Evolutionary conservation across 2,329 filamentous ascomycete species (phyloP), one percentile per base, ranked within the genome.

Genomic region (Amylocarpus encephaloides): DNA sequence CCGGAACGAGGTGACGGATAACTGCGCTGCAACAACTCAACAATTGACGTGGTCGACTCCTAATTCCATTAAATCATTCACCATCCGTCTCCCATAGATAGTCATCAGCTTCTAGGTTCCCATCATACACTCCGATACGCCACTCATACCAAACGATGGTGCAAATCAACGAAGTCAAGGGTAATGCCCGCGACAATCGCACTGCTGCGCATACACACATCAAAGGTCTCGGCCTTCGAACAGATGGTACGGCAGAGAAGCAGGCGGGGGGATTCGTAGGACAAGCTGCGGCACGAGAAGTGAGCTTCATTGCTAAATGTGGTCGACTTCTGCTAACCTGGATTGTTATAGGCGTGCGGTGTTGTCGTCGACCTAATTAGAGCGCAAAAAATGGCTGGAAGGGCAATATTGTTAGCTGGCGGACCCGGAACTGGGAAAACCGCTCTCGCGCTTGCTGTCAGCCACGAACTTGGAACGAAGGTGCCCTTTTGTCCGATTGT

Each of bases 401-500:
- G 93, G 62, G 93, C 92, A 53, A 90, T 98, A 46, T 72, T 98
- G 61, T 81, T 98, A 47, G 92, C 93, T 44, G 93, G 93, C 63
- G 93, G 93, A 6, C 93, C 93, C 29, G 93, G 91, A 54, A 97
- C 93, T 1, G 93, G 93, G 69, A 98, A 98, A 77, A 98, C 93
- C 26, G 93, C 93, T 26, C 82, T 98, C 57, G 93, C 93, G 43
- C 80, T 97, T 54, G 93, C 93, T 43, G 88, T 98, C 61, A 95
- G 89, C 69, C 93, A 97, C 72, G 93, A 98, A 70, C 78, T 98
- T 59, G 93, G 93, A 61, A 96, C 91, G 44, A 97, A 96, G 75
- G 95, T 98, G 50, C 93, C 93, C 6, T 98, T 98, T 69, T 96
- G 93, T 70, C 91, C 92, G 35, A 97, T 98, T 66, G 93, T 96